Percentiles rank a stretch among this genome's conserved stretches.
Conservation (phyloP, 345 rosid species). For the Lenwebbia sp. region DNA sequence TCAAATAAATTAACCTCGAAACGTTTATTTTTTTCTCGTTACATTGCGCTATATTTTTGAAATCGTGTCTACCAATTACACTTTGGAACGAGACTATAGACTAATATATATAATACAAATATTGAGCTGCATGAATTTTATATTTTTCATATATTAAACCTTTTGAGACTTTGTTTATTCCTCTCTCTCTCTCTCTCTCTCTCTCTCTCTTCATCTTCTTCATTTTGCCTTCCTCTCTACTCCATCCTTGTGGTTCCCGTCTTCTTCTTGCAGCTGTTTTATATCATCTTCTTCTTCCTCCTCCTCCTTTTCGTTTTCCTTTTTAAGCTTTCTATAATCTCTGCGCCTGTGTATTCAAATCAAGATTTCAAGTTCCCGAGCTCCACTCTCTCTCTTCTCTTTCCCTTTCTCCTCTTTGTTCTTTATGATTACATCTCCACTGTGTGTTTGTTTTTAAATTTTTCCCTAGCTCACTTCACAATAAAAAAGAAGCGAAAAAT, state of each 20-base stretch:
- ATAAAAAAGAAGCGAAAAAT: constrained; percentile 2
- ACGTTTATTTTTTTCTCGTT: not conserved
- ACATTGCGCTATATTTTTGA: not conserved
- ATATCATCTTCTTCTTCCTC: not conserved
- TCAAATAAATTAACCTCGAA: not conserved
- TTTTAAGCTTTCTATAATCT: not conserved
- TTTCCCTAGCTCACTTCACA: not conserved
- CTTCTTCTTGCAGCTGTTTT: not conserved
- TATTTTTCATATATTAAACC: not conserved
- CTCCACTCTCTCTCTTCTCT: not conserved
- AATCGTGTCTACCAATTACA: not conserved
- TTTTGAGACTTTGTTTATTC: not conserved
- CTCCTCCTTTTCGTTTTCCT: not conserved
- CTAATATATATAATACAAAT: not conserved
- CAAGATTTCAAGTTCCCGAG: not conserved
- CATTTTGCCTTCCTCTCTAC: not conserved
- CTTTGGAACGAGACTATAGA: not conserved
- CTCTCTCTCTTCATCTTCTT: not conserved
- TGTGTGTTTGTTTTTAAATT: not conserved
- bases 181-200: not conserved
- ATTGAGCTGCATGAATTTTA: not conserved
- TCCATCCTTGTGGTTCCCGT: not conserved
- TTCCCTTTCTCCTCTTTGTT: not conserved
- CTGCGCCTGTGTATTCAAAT: not conserved
- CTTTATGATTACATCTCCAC: too few species aligned